These are phyloP conservation scores for Oryza coarctata DNA, from an alignment of 176 grass and related monocot genomes.

Conservation along the genomic window DNA sequence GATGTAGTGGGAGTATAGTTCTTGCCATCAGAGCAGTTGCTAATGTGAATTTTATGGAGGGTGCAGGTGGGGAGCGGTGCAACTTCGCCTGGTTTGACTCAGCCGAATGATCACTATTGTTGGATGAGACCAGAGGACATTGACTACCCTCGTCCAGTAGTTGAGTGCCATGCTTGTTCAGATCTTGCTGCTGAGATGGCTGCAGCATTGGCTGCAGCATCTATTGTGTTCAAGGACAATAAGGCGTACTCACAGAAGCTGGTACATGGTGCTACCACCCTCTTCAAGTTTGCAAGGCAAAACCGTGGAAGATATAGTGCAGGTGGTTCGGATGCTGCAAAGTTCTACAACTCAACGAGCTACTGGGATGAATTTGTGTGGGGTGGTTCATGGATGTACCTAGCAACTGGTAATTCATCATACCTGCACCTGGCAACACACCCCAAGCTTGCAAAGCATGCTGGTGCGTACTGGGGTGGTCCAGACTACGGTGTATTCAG, in stretches of 20 bases:
- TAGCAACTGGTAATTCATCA: constrained; percentile 83
- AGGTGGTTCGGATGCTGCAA: constrained; percentile 53
- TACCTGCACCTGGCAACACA: constrained; percentile 66
- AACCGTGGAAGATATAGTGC: constrained; percentile 56
- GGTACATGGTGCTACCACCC: constrained; percentile 76
- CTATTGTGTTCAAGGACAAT: constrained; percentile 96
- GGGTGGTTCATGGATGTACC: constrained; percentile 91
- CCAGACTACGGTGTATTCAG: constrained; percentile 87
- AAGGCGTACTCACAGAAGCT: constrained; percentile 92
- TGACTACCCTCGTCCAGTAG: constrained; percentile 74
- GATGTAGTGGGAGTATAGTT: neutral
- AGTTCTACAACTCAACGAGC: constrained; percentile 88
- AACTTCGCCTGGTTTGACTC: constrained; percentile 47
- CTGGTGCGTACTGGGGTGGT: constrained; percentile 71
- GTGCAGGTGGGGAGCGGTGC: constrained; percentile 62
- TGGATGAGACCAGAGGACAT: constrained; percentile 95
- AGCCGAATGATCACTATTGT: constrained; percentile 84
- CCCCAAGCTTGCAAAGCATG: constrained; percentile 69
- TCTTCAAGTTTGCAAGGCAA: constrained; percentile 78
- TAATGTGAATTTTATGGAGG: constrained; percentile 28
- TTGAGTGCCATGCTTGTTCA: constrained; percentile 61
- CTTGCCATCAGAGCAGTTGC: constrained; percentile 6
- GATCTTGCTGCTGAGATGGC: constrained; percentile 94
- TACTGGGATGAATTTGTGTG: constrained; percentile 94
- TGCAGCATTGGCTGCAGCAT: constrained; percentile 73